Evolutionary conservation across 163 green algal genomes (phyloP).

Genomic region (Chlamydomonas reinhardtii): DNA sequence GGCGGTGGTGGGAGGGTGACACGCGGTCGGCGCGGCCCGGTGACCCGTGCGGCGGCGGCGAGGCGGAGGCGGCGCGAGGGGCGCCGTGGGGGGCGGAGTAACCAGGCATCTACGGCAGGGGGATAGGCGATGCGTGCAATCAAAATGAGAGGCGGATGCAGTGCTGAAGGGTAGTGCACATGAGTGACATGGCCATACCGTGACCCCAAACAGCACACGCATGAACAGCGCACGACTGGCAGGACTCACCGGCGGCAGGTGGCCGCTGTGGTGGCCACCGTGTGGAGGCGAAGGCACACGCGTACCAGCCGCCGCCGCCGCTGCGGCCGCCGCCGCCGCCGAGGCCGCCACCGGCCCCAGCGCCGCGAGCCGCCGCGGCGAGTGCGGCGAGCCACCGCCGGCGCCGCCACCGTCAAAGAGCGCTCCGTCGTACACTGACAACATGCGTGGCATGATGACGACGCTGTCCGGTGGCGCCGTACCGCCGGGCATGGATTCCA

Average conservation of each 20-base stretch:
- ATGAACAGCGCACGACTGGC: too few relatives aligned
- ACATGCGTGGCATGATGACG: constrained; percentile 25
- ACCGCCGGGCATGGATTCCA: neutral
- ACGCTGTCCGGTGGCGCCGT: neutral
- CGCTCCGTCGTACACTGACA: neutral
- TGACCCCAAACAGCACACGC: too few relatives aligned
- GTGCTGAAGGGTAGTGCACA: too few relatives aligned
- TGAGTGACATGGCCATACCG: too few relatives aligned
- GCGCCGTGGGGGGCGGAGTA: too few relatives aligned
- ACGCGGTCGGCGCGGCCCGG: too few relatives aligned
- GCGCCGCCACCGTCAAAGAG: neutral
- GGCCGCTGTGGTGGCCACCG: neutral
- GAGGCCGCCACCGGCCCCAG: neutral
- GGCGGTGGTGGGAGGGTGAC: too few relatives aligned
- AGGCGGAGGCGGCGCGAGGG: too few relatives aligned
- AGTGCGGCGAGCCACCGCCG: neutral
- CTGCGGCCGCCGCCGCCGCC: neutral
- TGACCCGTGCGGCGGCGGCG: too few relatives aligned
- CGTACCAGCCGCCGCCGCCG: neutral
- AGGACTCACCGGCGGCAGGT: neutral
- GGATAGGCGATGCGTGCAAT: too few relatives aligned
- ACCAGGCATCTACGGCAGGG: too few relatives aligned
- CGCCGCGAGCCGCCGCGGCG: neutral
- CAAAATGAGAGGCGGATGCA: too few relatives aligned
- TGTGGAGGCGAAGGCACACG: neutral